phyloP scores from a whole-genome alignment of 345 rosid genomes.

The Eucalyptus lansdowneana region DNA sequence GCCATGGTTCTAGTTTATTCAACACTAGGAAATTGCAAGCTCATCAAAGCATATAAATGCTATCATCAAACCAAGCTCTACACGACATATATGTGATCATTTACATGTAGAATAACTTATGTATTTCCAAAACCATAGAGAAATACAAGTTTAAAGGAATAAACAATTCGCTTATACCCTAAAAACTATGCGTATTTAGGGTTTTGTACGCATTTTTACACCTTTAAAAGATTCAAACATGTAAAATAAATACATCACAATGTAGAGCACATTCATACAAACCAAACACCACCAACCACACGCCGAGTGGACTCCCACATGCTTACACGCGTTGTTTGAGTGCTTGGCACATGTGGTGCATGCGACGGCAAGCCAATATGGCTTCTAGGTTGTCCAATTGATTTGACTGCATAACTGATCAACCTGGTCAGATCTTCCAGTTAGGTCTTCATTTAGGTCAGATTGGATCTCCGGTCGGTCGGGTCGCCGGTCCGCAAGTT shows the following conservation, averaged over 20 bases:
- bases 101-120: neutral
- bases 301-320: too few relatives aligned
- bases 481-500: accelerated
- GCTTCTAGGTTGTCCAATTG: too few relatives aligned
- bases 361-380: too few relatives aligned
- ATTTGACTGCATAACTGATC: accelerated
- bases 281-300: too few relatives aligned
- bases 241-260: too few relatives aligned
- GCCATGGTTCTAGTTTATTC: too few relatives aligned
- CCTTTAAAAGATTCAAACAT: too few relatives aligned
- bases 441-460: accelerated
- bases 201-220: too few relatives aligned
- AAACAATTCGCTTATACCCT: accelerated
- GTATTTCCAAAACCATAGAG: neutral
- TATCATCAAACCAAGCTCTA: neutral
- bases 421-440: accelerated
- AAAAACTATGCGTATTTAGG: too few relatives aligned
- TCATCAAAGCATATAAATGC: neutral
- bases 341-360: too few relatives aligned
- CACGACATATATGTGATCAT: too few relatives aligned
- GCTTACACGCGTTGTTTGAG: too few relatives aligned
- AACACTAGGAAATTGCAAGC: neutral
- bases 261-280: accelerated
- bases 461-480: accelerated
- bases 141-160: neutral